phyloP scores from a whole-genome alignment of 2,329 filamentous ascomycete genomes.

The Penicillium sp. region DNA sequence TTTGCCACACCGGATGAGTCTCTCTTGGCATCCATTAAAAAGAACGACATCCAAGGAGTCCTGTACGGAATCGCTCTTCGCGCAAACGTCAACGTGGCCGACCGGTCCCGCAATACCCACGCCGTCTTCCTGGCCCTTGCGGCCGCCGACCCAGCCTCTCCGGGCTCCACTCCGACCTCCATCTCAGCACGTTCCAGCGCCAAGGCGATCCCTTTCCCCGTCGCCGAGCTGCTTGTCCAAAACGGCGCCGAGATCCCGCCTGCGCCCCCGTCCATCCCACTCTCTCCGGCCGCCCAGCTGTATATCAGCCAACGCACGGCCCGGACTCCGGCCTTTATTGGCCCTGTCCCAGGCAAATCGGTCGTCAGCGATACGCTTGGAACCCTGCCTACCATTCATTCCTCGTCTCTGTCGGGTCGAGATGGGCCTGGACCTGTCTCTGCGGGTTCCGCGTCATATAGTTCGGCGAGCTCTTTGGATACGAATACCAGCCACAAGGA shows the following conservation, averaged over 20 bases:
- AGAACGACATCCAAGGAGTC: conserved; percentile 89
- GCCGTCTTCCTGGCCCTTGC: conserved; percentile 85
- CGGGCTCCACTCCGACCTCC: conserved; percentile 44
- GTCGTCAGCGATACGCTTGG: conserved; percentile 51
- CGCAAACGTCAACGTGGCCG: conserved; percentile 79
- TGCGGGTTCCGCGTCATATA: conserved; percentile 20
- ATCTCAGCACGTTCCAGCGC: conserved; percentile 24
- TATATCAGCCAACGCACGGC: conserved; percentile 74
- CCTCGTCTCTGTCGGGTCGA: conserved; percentile 18
- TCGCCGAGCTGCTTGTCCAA: conserved; percentile 86
- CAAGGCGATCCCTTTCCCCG: conserved; percentile 64
- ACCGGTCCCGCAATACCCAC: conserved; percentile 82
- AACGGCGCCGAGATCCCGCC: conserved; percentile 85
- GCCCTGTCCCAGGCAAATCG: conserved; percentile 38
- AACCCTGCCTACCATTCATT: conserved; percentile 52
- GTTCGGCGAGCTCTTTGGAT: conserved; percentile 26
- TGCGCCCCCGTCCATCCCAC: conserved; percentile 70
- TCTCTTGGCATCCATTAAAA: conserved; percentile 86
- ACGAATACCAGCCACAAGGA: conserved; percentile 38
- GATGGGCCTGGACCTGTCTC: conserved; percentile 14
- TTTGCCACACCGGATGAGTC: conserved; percentile 80
- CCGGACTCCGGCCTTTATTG: conserved; percentile 22
- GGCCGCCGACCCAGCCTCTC: conserved; percentile 82
- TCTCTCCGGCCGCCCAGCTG: conserved; percentile 70
- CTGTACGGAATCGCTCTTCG: conserved; percentile 82